Evolutionary conservation across 148 eudicot genomes (phyloP), one percentile per base, ranked within the genome.

Genomic region (Vaccinium darrowii): DNA sequence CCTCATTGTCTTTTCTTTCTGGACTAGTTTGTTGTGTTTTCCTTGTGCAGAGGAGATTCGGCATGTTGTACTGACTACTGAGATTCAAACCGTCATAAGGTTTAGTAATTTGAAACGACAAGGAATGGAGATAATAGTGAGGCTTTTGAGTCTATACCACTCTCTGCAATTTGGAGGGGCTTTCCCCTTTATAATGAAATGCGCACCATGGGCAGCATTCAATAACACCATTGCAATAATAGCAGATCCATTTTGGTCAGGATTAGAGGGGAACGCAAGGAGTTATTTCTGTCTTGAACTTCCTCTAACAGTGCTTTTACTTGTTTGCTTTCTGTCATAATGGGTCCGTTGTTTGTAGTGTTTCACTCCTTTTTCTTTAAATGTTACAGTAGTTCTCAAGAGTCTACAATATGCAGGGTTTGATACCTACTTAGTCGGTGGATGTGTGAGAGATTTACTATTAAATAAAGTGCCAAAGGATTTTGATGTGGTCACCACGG

Each of bases 341-440:
- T 49, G 33, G 69, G 16, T 3, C 63, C 10, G 11, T 14, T 81
- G 18, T 25, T 73, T 30, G 33, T 30, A 58, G 74, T 87, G 15
- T 54, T 77, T 73, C 25, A 9, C 76, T 69, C 27, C 13, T 73
- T 27, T 33, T 78, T n/a, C 79, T 62, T 39, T 52, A 18, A 74
- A 13, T 9, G 43, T 43, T 62, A 36, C 39, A 36, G 39, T 36
- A 39, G 23, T 78, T 83, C 60, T 75, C 39, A 84, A 86, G 56
- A 82, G 79, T 74, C 52, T 84, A 23, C 67, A 83, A 78, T 87
- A 25, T 87, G 85, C 97, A 96, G 99, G 99, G 76, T 91, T 88
- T 87, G 92, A 92, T 79, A 92, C 99, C 84, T 97, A 92, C 88
- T 90, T 97, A 86, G 99, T 97, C 53, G 99, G 99, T 91, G 99